Evolutionary conservation across 352 stramenopile genomes (phyloP).

Genomic region (Pythium pyrilobum): DNA sequence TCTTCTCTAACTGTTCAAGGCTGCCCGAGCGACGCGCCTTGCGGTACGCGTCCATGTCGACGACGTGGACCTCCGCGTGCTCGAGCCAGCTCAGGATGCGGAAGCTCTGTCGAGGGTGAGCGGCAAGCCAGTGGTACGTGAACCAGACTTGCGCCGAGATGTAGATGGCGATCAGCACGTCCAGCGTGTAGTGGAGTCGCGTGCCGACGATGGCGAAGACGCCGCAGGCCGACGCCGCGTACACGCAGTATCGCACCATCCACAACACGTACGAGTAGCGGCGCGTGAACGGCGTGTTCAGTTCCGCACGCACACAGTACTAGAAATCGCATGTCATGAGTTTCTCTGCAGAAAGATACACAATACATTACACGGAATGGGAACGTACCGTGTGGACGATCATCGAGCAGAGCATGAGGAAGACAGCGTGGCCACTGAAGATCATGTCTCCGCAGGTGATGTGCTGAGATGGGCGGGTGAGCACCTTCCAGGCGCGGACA

Average conservation of each 20-base stretch:
- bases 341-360: background rate
- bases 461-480: conserved; percentile 76
- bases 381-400: conserved; percentile 63
- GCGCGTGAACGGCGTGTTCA: conserved; percentile 84
- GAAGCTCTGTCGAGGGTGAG: conserved; percentile 55
- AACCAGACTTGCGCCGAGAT: conserved; percentile 81
- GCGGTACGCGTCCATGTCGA: conserved; percentile 74
- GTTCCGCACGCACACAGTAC: conserved; percentile 73
- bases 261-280: conserved; percentile 65
- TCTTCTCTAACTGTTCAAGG: conserved; percentile 22
- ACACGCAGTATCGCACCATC: conserved; percentile 80
- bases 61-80: conserved; percentile 73
- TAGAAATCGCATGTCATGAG: conserved; percentile 16
- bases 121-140: conserved; percentile 79
- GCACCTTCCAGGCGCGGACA: conserved; percentile 73
- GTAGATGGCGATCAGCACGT: conserved; percentile 86
- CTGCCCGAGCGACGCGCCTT: conserved; percentile 62
- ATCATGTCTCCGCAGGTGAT: conserved; percentile 89
- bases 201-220: conserved; percentile 85
- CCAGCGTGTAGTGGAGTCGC: conserved; percentile 82
- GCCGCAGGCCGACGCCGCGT: conserved; percentile 50
- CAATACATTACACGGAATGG: background rate
- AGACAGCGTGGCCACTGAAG: conserved; percentile 85
- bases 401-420: conserved; percentile 81
- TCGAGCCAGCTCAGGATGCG: conserved; percentile 76